A percentile compares a stretch with the other conserved stretches of the same genome.
These are phyloP conservation scores for Curvularia eragrostidis DNA, from an alignment of 2,329 filamentous ascomycete genomes.

Conservation along the genomic window DNA sequence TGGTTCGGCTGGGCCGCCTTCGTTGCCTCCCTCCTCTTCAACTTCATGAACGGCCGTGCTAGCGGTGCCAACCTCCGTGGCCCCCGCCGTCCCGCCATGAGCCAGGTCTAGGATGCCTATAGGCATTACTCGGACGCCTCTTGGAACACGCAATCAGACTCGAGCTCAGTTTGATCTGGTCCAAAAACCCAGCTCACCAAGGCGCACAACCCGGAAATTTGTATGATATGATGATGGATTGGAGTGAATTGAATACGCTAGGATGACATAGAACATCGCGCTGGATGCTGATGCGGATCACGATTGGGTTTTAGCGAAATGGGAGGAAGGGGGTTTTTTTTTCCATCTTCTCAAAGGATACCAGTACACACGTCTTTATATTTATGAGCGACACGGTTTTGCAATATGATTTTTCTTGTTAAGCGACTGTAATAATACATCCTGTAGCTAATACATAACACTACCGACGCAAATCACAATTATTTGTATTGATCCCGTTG, in stretches of 20 bases:
- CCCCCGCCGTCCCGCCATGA: slow-evolving; percentile 59
- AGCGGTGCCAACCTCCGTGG: slow-evolving; percentile 55
- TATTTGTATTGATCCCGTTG: no score
- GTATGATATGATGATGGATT: slow-evolving; percentile 13
- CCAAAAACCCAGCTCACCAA: neutral
- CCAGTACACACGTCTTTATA: slow-evolving; percentile 9
- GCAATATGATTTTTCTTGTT: slow-evolving; percentile 3
- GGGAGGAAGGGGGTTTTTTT: neutral
- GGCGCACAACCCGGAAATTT: neutral
- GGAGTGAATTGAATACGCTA: neutral
- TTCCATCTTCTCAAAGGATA: neutral
- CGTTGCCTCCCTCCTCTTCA: slow-evolving; percentile 60
- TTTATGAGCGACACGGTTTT: neutral
- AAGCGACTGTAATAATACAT: slow-evolving; percentile 10
- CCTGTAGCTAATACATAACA: slow-evolving; percentile 13
- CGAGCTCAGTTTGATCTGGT: slow-evolving; percentile 16
- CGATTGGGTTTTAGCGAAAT: neutral
- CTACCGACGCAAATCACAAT: neutral
- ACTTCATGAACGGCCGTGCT: slow-evolving; percentile 62
- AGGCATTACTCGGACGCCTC: slow-evolving; percentile 32
- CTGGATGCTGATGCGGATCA: slow-evolving; percentile 10
- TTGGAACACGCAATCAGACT: slow-evolving; percentile 37
- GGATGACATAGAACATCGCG: slow-evolving; percentile 9
- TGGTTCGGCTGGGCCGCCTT: slow-evolving; percentile 78
- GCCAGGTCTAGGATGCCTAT: slow-evolving; percentile 58